Evolutionary conservation across 352 stramenopile genomes (phyloP).

Genomic region (Globisporangium emineosum): DNA sequence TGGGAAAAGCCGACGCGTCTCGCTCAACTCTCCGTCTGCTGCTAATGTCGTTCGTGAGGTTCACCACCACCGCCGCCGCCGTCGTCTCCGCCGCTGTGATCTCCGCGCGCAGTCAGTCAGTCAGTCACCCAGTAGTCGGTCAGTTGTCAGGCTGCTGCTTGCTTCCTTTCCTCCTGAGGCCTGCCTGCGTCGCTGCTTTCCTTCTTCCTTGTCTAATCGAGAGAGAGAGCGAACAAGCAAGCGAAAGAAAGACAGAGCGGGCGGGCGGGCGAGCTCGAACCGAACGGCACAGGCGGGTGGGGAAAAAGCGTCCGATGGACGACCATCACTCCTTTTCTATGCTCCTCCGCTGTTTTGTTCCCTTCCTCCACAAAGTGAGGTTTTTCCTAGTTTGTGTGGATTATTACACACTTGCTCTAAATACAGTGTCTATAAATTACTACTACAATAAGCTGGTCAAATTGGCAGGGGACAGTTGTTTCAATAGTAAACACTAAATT

Average conservation of each 20-base stretch:
- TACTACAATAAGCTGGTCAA: too few relatives aligned
- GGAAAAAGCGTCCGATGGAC: neutral
- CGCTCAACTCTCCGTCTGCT: neutral
- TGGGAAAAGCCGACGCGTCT: neutral
- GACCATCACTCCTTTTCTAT: slow-evolving; percentile 10
- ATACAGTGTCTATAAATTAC: too few relatives aligned
- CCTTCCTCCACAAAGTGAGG: too few relatives aligned
- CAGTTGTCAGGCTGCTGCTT: neutral
- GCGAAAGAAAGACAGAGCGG: slow-evolving; percentile 11
- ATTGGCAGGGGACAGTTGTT: too few relatives aligned
- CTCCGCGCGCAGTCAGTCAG: neutral
- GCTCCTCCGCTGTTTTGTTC: neutral
- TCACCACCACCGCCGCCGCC: neutral
- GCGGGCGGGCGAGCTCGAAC: neutral
- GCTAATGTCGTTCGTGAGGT: neutral
- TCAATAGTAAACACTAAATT: too few relatives aligned
- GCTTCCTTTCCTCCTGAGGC: neutral
- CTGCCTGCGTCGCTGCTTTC: neutral
- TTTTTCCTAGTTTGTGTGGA: too few relatives aligned
- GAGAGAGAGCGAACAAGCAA: neutral
- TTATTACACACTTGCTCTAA: too few relatives aligned
- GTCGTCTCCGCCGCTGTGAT: neutral
- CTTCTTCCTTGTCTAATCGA: neutral
- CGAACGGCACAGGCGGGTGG: neutral
- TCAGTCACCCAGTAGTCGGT: neutral